Conservation (phyloP, 1,284 basidiomycete genomes). For the Marasmius oreades region DNA sequence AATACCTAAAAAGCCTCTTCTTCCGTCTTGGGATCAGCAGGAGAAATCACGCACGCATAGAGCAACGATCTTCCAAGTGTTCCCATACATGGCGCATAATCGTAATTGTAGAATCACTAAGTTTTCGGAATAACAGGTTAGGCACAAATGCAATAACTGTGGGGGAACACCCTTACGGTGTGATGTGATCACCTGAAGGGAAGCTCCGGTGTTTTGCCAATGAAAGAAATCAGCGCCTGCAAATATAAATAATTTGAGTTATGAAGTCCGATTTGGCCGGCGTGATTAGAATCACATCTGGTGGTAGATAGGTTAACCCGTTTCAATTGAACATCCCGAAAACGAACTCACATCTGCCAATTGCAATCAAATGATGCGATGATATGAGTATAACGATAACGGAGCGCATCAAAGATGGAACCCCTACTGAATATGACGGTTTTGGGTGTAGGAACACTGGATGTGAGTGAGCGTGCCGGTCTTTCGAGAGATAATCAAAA, state of each 20-base stretch:
- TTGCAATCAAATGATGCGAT: not conserved
- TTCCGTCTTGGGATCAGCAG: not conserved
- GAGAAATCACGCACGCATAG: not conserved
- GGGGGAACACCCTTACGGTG: constrained; percentile 1
- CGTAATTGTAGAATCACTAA: constrained; percentile 13
- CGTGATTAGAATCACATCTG: not conserved
- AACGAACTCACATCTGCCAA: not conserved
- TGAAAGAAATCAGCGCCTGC: constrained; percentile 4
- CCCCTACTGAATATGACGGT: not conserved
- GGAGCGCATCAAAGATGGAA: not conserved
- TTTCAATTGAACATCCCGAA: too few species aligned
- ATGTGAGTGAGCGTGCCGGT: not conserved
- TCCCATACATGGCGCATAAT: constrained; percentile 11
- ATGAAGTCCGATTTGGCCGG: too few species aligned
- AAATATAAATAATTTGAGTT: too few species aligned
- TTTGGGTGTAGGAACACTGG: not conserved
- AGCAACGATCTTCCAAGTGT: constrained; percentile 3
- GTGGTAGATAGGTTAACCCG: not conserved
- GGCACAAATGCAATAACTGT: not conserved
- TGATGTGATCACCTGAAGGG: constrained; percentile 10
- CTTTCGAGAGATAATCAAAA: not conserved
- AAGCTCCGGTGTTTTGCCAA: constrained; percentile 14
- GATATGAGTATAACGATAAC: not conserved
- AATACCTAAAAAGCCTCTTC: not conserved
- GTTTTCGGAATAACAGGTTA: not conserved